phyloP scores from a whole-genome alignment of 2,329 filamentous ascomycete species.

The Pseudodiploospora longispora region DNA sequence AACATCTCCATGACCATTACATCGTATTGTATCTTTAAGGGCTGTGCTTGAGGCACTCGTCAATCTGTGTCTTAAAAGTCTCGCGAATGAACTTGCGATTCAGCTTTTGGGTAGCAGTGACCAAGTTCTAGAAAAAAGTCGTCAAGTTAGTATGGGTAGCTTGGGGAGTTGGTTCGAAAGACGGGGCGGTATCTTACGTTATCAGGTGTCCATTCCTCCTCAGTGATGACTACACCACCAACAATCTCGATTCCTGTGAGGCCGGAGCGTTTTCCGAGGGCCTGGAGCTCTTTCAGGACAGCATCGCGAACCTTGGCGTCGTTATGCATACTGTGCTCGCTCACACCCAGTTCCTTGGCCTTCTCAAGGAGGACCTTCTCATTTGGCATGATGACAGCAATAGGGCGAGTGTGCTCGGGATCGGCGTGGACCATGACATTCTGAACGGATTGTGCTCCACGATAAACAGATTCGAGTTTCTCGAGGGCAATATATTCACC shows the following conservation, averaged over 20 bases:
- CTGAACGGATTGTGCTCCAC: slow-evolving; percentile 65
- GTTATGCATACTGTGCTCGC: slow-evolving; percentile 59
- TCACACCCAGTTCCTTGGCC: slow-evolving; percentile 53
- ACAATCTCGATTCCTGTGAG: slow-evolving; percentile 67
- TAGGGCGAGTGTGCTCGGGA: slow-evolving; percentile 62
- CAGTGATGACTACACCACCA: slow-evolving; percentile 66
- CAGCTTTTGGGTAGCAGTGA: slow-evolving; percentile 55
- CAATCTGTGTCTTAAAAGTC: slow-evolving; percentile 43
- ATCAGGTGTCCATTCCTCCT: slow-evolving; percentile 81
- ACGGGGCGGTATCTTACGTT: slow-evolving; percentile 54
- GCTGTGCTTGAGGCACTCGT: slow-evolving; percentile 28
- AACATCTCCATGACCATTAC: background rate
- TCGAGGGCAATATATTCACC: slow-evolving; percentile 97
- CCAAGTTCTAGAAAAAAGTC: slow-evolving; percentile 38
- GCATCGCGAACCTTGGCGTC: slow-evolving; percentile 55
- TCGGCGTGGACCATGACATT: slow-evolving; percentile 88
- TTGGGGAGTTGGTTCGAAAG: background rate
- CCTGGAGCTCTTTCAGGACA: slow-evolving; percentile 61
- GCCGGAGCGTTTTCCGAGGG: slow-evolving; percentile 56
- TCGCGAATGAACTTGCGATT: slow-evolving; percentile 46
- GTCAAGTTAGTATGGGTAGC: slow-evolving; percentile 12
- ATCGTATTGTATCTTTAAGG: slow-evolving; percentile 7
- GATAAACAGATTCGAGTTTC: slow-evolving; percentile 89
- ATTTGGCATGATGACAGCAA: slow-evolving; percentile 70
- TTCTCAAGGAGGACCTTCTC: slow-evolving; percentile 55